A percentile compares a stretch with the other conserved stretches of the same genome.
Conservation (phyloP, 2,329 filamentous ascomycete genomes). For the Hypoxylon sp. region DNA sequence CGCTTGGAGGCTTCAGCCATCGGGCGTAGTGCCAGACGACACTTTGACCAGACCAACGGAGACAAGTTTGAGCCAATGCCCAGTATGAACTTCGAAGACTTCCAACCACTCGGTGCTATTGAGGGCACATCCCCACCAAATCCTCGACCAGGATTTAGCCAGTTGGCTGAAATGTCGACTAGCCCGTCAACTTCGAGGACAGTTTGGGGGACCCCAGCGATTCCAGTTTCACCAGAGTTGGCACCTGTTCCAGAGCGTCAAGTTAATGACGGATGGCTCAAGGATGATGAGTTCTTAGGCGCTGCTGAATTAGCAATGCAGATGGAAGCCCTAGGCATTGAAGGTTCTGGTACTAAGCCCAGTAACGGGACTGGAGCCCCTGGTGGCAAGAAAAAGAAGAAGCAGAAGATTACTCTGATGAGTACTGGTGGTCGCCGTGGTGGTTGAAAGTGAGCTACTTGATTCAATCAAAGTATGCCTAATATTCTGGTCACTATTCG, state of each 20-base stretch:
- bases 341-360: conserved; percentile 45
- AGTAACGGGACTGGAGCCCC: conserved; percentile 46
- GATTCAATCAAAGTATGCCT: neutral
- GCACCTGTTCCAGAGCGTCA: conserved; percentile 56
- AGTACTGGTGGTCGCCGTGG: conserved; percentile 69
- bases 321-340: conserved; percentile 66
- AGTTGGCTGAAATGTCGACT: conserved; percentile 82
- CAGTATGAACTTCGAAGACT: conserved; percentile 70
- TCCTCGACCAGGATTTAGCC: conserved; percentile 72
- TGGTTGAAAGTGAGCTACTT: conserved; percentile 33
- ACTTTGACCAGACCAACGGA: conserved; percentile 55
- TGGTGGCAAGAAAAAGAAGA: conserved; percentile 75
- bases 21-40: conserved; percentile 63
- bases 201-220: conserved; percentile 89
- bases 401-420: conserved; percentile 80
- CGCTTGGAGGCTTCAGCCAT: conserved; percentile 80
- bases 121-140: conserved; percentile 68
- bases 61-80: conserved; percentile 58
- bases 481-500: neutral
- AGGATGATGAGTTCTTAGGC: conserved; percentile 80
- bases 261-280: conserved; percentile 85
- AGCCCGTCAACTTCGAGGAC: conserved; percentile 83
- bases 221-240: conserved; percentile 71
- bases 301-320: conserved; percentile 71
- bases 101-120: conserved; percentile 70